phyloP scores from a whole-genome alignment of 192 early-diverging fungal genomes.

The Linnemannia schmuckeri region DNA sequence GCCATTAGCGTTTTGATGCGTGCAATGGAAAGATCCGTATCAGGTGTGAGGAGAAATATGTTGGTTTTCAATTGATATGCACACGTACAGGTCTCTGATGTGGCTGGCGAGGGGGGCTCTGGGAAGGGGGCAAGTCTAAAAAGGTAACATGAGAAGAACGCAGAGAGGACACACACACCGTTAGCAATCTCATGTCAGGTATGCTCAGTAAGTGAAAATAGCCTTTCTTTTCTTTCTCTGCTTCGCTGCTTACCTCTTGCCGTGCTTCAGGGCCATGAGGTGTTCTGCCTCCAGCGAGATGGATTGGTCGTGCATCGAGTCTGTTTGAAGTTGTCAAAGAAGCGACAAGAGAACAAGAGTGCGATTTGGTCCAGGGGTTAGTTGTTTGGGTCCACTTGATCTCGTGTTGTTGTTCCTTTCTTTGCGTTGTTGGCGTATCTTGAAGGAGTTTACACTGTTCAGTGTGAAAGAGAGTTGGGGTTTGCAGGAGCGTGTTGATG shows the following conservation, averaged over 20 bases:
- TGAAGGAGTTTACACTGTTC: too few species aligned
- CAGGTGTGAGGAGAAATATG: neutral
- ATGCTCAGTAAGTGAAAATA: neutral
- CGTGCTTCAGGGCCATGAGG: conserved; percentile 45
- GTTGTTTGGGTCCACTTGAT: too few species aligned
- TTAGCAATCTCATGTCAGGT: neutral
- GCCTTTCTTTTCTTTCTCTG: neutral
- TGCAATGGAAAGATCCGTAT: neutral
- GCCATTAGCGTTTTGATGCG: neutral
- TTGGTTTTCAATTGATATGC: neutral
- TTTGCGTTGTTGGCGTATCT: too few species aligned
- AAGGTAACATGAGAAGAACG: neutral
- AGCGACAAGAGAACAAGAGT: neutral
- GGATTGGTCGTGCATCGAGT: conserved; percentile 27
- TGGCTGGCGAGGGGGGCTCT: neutral
- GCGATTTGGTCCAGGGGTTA: neutral
- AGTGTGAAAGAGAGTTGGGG: too few species aligned
- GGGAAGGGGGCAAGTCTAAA: conserved; percentile 2
- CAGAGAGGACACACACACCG: neutral
- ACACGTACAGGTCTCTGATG: conserved; percentile 1
- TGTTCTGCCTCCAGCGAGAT: conserved; percentile 43
- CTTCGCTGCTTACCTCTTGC: conserved; percentile 30
- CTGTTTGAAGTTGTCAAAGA: neutral
- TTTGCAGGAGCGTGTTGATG: too few species aligned
- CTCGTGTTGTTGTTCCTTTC: too few species aligned